phyloP scores from a whole-genome alignment of 1,139 yeast species.

The Geotrichum histeridarum region DNA sequence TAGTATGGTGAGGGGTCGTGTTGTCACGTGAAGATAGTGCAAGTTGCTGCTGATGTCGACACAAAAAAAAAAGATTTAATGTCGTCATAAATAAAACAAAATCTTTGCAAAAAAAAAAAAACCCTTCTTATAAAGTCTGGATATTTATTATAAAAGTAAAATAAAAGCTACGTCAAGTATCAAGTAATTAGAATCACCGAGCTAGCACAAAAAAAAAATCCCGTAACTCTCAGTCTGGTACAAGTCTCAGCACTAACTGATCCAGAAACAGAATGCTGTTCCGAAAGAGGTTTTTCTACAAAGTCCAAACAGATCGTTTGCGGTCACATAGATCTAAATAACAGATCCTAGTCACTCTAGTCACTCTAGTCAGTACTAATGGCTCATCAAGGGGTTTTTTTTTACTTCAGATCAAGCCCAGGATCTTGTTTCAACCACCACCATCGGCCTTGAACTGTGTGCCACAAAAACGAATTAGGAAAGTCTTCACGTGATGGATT shows the following conservation, averaged over 20 bases:
- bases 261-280: background rate
- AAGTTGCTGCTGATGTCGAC: too few species aligned
- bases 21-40: background rate
- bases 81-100: too few species aligned
- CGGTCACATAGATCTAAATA: background rate
- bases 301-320: background rate
- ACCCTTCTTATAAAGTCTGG: too few species aligned
- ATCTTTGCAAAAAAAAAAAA: too few species aligned
- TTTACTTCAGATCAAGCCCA: background rate
- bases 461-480: too few species aligned
- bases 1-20: background rate
- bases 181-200: too few species aligned
- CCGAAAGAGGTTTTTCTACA: background rate
- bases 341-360: background rate
- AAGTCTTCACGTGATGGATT: too few species aligned
- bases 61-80: too few species aligned
- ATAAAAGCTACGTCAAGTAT: too few species aligned
- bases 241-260: background rate
- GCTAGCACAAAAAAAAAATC: background rate
- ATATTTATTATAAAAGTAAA: too few species aligned
- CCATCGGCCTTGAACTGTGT: too few species aligned
- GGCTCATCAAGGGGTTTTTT: background rate
- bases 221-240: conserved; percentile 1
- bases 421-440: too few species aligned
- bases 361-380: background rate